Conservation (phyloP, 176 grass and related monocot genomes). For the Phyllostachys edulis region DNA sequence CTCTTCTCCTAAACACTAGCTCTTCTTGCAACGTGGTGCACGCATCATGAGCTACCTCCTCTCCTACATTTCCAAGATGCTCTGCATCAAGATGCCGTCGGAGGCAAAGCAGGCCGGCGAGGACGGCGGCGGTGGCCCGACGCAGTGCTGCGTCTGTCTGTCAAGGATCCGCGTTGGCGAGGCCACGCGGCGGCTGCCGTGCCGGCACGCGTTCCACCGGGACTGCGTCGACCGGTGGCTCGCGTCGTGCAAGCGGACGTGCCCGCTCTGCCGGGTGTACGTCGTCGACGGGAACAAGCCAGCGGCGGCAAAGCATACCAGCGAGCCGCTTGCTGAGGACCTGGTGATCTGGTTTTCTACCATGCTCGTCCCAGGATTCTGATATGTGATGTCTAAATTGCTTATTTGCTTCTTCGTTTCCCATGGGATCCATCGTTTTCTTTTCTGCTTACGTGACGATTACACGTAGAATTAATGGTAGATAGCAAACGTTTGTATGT, state of each 20-base stretch:
- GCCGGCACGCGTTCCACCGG: slow-evolving; percentile 66
- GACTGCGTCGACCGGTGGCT: slow-evolving; percentile 70
- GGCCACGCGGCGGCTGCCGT: slow-evolving; percentile 49
- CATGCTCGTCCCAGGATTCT: slow-evolving; percentile 77
- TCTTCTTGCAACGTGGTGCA: not conserved
- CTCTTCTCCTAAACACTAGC: not conserved
- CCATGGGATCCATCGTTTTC: not conserved
- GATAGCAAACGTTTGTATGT: not conserved
- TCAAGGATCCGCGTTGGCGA: slow-evolving; percentile 43
- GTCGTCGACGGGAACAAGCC: slow-evolving; percentile 34
- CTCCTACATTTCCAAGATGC: slow-evolving; percentile 46
- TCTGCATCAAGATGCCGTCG: slow-evolving; percentile 45
- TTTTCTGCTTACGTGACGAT: not conserved
- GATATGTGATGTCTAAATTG: slow-evolving; percentile 2
- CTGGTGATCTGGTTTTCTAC: slow-evolving; percentile 72
- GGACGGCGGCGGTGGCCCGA: not conserved
- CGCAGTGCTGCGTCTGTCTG: slow-evolving; percentile 66
- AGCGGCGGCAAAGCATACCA: not conserved
- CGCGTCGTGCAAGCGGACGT: slow-evolving; percentile 54
- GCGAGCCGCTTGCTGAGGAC: slow-evolving; percentile 44
- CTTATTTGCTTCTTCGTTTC: not conserved
- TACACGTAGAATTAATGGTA: not conserved
- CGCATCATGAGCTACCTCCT: slow-evolving; percentile 57
- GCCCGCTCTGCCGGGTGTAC: slow-evolving; percentile 65
- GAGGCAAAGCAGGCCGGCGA: slow-evolving; percentile 18